phyloP scores from a whole-genome alignment of 805 yeast species.

The Zygoascus biomembranicola region DNA sequence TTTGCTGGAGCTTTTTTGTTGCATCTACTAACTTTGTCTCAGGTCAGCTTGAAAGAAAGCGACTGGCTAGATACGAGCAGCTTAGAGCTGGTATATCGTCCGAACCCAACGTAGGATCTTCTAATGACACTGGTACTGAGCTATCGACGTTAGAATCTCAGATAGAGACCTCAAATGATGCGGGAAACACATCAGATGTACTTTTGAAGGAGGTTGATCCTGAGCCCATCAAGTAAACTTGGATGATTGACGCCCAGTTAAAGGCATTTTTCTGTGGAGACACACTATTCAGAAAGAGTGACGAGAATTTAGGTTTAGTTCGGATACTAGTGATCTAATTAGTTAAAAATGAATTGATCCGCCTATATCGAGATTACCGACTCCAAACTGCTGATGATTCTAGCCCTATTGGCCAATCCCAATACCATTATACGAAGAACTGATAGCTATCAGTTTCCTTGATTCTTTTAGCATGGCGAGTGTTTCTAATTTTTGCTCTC shows the following conservation, averaged over 20 bases:
- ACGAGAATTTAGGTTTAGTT: too few relatives aligned
- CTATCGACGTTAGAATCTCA: constrained; percentile 4
- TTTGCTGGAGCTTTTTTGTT: neutral
- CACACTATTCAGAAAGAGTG: neutral
- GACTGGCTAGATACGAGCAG: constrained; percentile 24
- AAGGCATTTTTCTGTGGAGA: neutral
- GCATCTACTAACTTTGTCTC: neutral
- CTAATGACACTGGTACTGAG: neutral
- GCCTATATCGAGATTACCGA: too few relatives aligned
- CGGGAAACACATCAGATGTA: constrained; percentile 7
- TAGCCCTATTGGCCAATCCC: too few relatives aligned
- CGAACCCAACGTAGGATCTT: neutral
- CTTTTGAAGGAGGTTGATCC: constrained; percentile 20
- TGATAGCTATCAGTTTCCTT: too few relatives aligned
- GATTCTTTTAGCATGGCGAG: too few relatives aligned
- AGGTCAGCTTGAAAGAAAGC: constrained; percentile 23
- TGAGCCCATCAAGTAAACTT: constrained; percentile 13
- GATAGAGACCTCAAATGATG: constrained; percentile 2
- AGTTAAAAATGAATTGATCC: too few relatives aligned
- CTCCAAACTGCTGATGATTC: too few relatives aligned
- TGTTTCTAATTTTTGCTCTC: too few relatives aligned
- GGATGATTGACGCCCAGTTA: too few relatives aligned
- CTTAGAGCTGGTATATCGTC: constrained; percentile 18
- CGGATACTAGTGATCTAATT: too few relatives aligned
- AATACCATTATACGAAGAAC: too few relatives aligned